Evolutionary conservation across 352 stramenopile genomes (phyloP).

Genomic region (Phytophthora foliorum): DNA sequence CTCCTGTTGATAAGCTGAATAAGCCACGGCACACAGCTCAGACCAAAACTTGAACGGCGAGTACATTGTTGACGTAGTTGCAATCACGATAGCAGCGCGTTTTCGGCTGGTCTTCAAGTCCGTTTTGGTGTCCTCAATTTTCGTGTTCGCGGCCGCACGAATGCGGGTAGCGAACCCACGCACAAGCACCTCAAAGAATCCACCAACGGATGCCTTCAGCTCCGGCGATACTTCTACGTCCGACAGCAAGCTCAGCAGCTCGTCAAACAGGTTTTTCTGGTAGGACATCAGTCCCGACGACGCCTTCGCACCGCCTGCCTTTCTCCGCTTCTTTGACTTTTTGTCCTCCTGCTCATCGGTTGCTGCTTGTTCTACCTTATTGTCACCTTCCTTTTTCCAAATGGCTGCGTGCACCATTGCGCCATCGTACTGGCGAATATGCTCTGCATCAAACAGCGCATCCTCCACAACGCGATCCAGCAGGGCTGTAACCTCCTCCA

Average conservation of each 20-base stretch:
- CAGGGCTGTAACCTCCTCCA: constrained; percentile 31
- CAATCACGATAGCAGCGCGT: constrained; percentile 78
- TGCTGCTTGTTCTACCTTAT: constrained; percentile 3
- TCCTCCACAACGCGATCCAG: constrained; percentile 76
- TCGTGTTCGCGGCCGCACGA: constrained; percentile 62
- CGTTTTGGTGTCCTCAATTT: constrained; percentile 79
- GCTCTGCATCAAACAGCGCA: constrained; percentile 80
- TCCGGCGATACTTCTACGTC: constrained; percentile 40
- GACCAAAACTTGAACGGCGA: constrained; percentile 92
- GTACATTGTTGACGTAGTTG: constrained; percentile 74
- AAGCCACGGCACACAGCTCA: constrained; percentile 76
- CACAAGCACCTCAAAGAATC: constrained; percentile 76
- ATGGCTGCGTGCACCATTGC: constrained; percentile 55
- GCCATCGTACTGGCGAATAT: constrained; percentile 79
- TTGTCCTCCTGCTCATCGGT: constrained; percentile 23
- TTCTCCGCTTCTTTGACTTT: constrained; percentile 58
- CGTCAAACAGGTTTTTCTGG: constrained; percentile 84
- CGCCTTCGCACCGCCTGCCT: constrained; percentile 35
- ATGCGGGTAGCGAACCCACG: constrained; percentile 65
- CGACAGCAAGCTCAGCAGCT: constrained; percentile 64
- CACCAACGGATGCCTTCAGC: constrained; percentile 61
- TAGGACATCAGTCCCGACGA: constrained; percentile 71
- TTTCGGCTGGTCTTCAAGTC: constrained; percentile 84
- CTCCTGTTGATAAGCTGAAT: constrained; percentile 52
- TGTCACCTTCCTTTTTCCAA: constrained; percentile 28